These are phyloP conservation scores for Boletus holoroseus DNA, from an alignment of 1,284 basidiomycete genomes.

Conservation along the genomic window DNA sequence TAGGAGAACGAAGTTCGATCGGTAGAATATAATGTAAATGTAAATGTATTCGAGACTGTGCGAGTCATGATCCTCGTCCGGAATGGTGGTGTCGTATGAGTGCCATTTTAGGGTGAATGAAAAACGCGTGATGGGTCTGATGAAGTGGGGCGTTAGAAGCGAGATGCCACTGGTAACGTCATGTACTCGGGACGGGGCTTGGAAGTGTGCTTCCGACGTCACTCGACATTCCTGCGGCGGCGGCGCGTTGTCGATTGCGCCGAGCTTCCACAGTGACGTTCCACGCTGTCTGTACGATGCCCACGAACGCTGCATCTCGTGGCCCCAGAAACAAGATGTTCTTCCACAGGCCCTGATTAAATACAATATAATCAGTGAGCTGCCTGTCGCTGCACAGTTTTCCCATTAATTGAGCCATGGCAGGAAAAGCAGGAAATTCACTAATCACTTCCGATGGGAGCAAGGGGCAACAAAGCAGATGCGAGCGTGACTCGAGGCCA, in stretches of 20 bases:
- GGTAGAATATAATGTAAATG: constrained; percentile 7
- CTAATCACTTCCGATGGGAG: constrained; percentile 39
- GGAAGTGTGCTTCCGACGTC: constrained; percentile 9
- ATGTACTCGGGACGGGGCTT: constrained; percentile 12
- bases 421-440: constrained; percentile 48
- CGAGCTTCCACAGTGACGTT: constrained; percentile 42
- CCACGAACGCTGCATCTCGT: constrained; percentile 34
- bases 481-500: constrained; percentile 31
- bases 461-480: constrained; percentile 36
- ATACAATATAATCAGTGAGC: constrained; percentile 29
- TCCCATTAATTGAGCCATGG: constrained; percentile 47
- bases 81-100: constrained; percentile 22
- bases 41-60: background rate
- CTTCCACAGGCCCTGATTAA: constrained; percentile 42
- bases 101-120: constrained; percentile 21
- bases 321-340: constrained; percentile 40
- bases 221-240: constrained; percentile 11
- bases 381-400: constrained; percentile 28
- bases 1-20: constrained; percentile 19
- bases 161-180: constrained; percentile 14
- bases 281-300: constrained; percentile 39
- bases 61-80: constrained; percentile 31
- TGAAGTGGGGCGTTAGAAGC: constrained; percentile 4
- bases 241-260: constrained; percentile 26
- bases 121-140: constrained; percentile 22